phyloP scores from a whole-genome alignment of 2,329 filamentous ascomycete species.

The Huntiella abstrusa region DNA sequence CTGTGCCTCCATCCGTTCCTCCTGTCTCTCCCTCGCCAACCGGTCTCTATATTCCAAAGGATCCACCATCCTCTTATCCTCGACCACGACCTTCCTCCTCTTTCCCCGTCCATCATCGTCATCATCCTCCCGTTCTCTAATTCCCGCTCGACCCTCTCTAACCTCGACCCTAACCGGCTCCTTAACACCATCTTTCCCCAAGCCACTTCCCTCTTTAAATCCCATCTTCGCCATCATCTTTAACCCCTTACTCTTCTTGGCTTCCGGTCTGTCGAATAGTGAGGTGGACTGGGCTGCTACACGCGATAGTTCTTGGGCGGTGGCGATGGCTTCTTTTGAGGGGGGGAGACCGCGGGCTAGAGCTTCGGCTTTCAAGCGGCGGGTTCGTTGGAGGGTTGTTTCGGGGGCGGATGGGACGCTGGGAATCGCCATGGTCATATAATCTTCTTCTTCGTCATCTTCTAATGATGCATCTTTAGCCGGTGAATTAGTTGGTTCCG shows the following conservation, averaged over 20 bases:
- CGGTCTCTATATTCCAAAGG: conserved; percentile 57
- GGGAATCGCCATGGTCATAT: conserved; percentile 64
- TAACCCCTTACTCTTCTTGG: conserved; percentile 62
- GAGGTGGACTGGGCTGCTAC: conserved; percentile 62
- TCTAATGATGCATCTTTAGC: conserved; percentile 10
- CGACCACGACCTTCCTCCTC: conserved; percentile 42
- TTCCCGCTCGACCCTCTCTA: conserved; percentile 65
- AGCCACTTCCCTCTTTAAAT: conserved; percentile 51
- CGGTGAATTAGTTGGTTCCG: conserved; percentile 8
- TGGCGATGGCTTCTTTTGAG: conserved; percentile 69
- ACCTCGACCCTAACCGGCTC: conserved; percentile 62
- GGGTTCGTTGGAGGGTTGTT: conserved; percentile 34
- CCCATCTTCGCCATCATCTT: conserved; percentile 97
- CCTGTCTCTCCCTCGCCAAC: conserved; percentile 50
- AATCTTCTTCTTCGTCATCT: conserved; percentile 70
- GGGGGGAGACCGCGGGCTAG: conserved; percentile 49
- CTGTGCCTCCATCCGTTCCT: conserved; percentile 47
- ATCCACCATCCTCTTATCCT: conserved; percentile 21
- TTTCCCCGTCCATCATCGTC: too few relatives aligned
- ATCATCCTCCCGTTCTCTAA: conserved; percentile 66
- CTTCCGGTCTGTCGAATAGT: conserved; percentile 37
- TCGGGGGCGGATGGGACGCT: conserved; percentile 30
- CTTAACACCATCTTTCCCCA: conserved; percentile 36
- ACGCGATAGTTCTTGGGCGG: conserved; percentile 50
- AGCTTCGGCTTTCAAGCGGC: conserved; percentile 39